phyloP scores from a whole-genome alignment of 768 basidiomycete species.

The Hygrophoropsis aurantiaca region DNA sequence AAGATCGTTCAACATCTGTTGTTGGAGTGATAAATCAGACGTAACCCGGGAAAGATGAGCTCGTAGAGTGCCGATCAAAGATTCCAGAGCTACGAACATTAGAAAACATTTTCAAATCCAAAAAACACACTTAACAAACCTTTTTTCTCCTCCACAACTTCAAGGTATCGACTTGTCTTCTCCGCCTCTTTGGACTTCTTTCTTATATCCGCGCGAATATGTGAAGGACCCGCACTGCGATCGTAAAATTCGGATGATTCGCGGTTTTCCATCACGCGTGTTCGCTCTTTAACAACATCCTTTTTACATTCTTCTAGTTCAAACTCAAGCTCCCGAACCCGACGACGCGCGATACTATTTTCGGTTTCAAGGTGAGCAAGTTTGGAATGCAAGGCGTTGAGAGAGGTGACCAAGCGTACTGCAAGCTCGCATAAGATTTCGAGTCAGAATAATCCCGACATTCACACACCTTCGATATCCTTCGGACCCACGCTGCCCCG shows the following conservation, averaged over 20 bases:
- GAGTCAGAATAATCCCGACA: background rate
- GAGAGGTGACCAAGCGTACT: conserved; percentile 64
- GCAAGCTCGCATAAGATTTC: conserved; percentile 2
- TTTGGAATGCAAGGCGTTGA: conserved; percentile 64
- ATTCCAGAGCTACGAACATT: conserved; percentile 65
- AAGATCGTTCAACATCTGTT: conserved; percentile 65
- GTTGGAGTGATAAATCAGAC: conserved; percentile 75
- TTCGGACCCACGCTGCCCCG: conserved; percentile 45
- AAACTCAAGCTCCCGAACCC: conserved; percentile 84
- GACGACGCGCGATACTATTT: conserved; percentile 75
- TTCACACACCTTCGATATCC: conserved; percentile 62
- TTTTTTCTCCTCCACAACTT: conserved; percentile 87
- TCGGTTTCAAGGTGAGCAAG: conserved; percentile 76
- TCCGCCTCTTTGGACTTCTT: conserved; percentile 36
- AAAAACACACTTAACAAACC: conserved; percentile 44
- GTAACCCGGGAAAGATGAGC: conserved; percentile 78
- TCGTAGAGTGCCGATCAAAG: conserved; percentile 71
- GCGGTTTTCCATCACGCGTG: conserved; percentile 58
- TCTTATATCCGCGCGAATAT: conserved; percentile 28
- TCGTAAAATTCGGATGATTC: conserved; percentile 28
- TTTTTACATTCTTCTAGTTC: conserved; percentile 83
- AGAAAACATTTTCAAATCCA: too few relatives aligned
- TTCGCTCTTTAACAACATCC: conserved; percentile 73
- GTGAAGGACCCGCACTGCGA: conserved; percentile 17
- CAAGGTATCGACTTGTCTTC: conserved; percentile 56